Conservation (phyloP, 768 basidiomycete species). For the Dictyophora rubrovolvata region DNA sequence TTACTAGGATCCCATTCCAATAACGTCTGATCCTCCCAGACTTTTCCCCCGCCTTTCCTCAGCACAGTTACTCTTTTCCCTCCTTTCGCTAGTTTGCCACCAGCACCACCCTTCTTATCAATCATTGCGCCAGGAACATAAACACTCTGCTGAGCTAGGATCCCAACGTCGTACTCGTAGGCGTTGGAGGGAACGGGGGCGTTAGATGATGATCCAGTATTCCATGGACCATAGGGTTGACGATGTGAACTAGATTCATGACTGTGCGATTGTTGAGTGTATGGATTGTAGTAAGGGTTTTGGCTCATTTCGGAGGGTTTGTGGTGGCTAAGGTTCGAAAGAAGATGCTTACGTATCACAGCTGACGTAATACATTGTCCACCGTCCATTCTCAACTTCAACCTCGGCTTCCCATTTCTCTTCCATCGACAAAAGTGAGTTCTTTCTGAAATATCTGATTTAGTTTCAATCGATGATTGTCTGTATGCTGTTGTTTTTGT, state of each 20-base stretch:
- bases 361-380: neutral
- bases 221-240: constrained; percentile 64
- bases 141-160: constrained; percentile 82
- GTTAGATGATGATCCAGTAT: constrained; percentile 51
- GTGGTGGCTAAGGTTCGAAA: neutral
- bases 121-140: constrained; percentile 89
- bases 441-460: neutral
- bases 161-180: constrained; percentile 87
- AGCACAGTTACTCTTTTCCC: constrained; percentile 90
- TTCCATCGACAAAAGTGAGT: neutral
- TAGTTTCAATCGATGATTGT: neutral
- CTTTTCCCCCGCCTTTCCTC: constrained; percentile 90
- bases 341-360: neutral
- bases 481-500: neutral
- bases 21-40: constrained; percentile 97
- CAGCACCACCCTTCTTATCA: constrained; percentile 77
- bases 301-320: neutral
- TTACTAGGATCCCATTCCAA: constrained; percentile 95
- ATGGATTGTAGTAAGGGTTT: constrained; percentile 14
- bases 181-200: constrained; percentile 84
- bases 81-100: constrained; percentile 79
- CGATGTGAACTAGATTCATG: constrained; percentile 71
- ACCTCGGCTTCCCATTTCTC: neutral
- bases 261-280: constrained; percentile 22
- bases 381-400: neutral